phyloP scores from a whole-genome alignment of 2,329 filamentous ascomycete species.

The Clarireedia monteithiana region DNA sequence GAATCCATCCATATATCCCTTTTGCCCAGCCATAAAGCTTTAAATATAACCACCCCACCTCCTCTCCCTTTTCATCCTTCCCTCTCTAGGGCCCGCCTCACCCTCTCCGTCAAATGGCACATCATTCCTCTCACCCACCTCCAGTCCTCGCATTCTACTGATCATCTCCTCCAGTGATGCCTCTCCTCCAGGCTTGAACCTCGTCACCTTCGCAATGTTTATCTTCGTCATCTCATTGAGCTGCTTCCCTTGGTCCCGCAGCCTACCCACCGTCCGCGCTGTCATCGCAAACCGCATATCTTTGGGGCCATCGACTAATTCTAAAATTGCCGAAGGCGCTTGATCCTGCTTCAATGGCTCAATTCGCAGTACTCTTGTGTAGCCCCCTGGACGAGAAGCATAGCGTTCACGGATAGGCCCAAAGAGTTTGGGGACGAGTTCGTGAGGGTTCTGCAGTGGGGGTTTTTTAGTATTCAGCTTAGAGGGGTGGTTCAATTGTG shows the following conservation, averaged over 20 bases:
- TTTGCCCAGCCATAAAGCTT: background rate
- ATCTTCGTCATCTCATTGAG: conserved; percentile 64
- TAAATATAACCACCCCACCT: conserved; percentile 9
- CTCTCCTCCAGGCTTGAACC: conserved; percentile 60
- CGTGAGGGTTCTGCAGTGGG: conserved; percentile 51
- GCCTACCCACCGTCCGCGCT: conserved; percentile 70
- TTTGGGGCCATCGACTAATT: conserved; percentile 87
- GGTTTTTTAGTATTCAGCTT: conserved; percentile 6
- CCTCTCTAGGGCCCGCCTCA: conserved; percentile 3
- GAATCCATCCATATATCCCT: conserved; percentile 2
- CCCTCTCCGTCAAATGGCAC: conserved; percentile 16
- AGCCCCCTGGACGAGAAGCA: conserved; percentile 71
- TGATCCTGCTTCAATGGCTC: conserved; percentile 85
- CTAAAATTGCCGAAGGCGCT: conserved; percentile 81
- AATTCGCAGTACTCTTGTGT: conserved; percentile 88
- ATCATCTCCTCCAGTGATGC: conserved; percentile 61
- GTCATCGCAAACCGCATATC: conserved; percentile 95
- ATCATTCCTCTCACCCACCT: conserved; percentile 26
- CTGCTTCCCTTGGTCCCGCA: conserved; percentile 44
- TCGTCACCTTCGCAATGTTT: conserved; percentile 79
- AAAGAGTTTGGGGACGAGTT: conserved; percentile 79
- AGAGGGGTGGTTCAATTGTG: background rate
- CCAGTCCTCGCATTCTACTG: conserved; percentile 32
- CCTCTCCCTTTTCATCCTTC: conserved; percentile 1
- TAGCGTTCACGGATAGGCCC: conserved; percentile 76